Base-by-base conservation (phyloP, 129 eudicot genomes). In the Saposhnikovia divaricata region DNA sequence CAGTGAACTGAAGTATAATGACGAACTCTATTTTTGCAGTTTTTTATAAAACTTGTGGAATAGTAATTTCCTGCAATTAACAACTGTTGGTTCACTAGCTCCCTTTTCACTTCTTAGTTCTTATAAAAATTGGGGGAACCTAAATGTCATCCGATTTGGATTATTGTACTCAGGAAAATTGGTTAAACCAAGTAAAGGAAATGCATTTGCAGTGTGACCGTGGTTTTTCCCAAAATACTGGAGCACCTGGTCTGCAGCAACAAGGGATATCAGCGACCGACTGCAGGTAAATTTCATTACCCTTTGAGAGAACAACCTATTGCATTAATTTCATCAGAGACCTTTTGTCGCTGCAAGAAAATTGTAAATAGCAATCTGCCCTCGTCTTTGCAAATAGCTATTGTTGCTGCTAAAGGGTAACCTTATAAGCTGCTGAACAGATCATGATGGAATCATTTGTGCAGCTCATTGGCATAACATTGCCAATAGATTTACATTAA, bases 101-200 rank as follows among this genome's bases (percentile, higher is more conserved):
- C 14, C 45, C 48, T 48, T 48, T 13, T 66, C 25, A 50, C 23
- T 82, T 53, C 46, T 27, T 11, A 61, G 38, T 75, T 39, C 74
- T 40, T 40, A 28, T 79, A 14, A 75, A 82, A 63, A 21, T 72
- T n/a, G 34, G 68, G 68, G 34, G 11, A 59, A 59, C 68, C 68
- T n/a, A 59, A 59, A 42, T 50, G 42, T 74, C 5, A 74, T 16
- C 2, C 2, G 21, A 44, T 14, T 14, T 74, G 34, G 53, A 25
- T 74, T 23, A 4, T 44, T 38, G 34, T 66, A 71, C 46, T 47
- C 82, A 95, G 99, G 97, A 90, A 83, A 85, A 77, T 72, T 92
- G 94, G 82, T 83, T 90, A 88, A 90, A 88, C 83, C 91, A 92
- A 96, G 94, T 92, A 82, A 89, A 65, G 80, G 90, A 92, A 81